Base-by-base conservation (phyloP, 2,329 filamentous ascomycete genomes). In the Metarhizium sp. region DNA sequence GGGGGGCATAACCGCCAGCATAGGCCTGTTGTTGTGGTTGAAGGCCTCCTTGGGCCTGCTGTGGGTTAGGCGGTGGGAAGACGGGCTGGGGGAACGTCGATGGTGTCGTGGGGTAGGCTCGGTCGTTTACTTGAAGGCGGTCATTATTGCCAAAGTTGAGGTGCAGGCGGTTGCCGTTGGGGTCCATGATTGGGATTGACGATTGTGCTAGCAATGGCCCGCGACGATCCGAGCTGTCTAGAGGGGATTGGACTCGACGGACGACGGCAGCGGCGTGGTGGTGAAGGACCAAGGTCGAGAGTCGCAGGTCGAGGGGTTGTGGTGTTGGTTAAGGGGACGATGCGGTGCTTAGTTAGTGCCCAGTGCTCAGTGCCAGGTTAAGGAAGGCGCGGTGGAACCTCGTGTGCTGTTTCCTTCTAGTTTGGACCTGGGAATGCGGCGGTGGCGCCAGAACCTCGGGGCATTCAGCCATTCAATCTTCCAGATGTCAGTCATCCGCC, bases 11-110 rank as follows among this genome's bases (percentile, higher is more conserved):
- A 56, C 79, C 80, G 52, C 74, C 75, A 34, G 69, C 67, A 60
- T 81, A 80, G 49, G 71, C 70, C 65, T 78, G 75, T 59, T 67
- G 65, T 18, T 55, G 70, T 47, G 68, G 62, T 57, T 71, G 65
- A 20, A 54, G 52, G 6, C 47, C 54, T 42, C 59, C 56, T 64
- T 86, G 71, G 55, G 72, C 67, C 61, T 73, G 73, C 34, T 56
- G 58, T 47, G 53, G 57, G 52, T 40, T 57, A 18, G 56, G 46
- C 43, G 32, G 52, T 56, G 77, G 75, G 62, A 80, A 82, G 69
- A 95, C 88, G 58, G 92, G 92, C 74, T 97, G 92, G 13, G 92
- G 92, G 68, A 97, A 97, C 57, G 92, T 96, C 61, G 92, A 96
- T 53, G 92, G 92, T 10, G 92, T 96, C 53, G 92, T 91, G 63